Conservation (phyloP, 225 moss, liverwort and hornwort species). For the Climacium dendroides region DNA sequence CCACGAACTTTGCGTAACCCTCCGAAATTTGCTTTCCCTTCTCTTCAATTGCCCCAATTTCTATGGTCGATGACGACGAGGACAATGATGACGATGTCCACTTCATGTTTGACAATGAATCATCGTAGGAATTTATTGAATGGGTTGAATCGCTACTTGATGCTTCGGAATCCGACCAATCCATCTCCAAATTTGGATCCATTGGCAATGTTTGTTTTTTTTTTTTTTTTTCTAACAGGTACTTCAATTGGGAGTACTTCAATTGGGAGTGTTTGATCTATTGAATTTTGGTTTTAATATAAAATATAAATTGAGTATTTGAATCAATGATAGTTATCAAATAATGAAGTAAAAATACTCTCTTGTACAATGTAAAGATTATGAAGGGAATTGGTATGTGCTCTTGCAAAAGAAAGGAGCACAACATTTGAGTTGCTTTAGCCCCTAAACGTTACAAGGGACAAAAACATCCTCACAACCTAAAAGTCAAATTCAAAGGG, state of each 20-base stretch:
- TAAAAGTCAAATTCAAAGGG: too few relatives aligned
- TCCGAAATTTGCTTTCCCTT: neutral
- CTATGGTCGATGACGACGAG: too few relatives aligned
- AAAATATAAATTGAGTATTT: neutral
- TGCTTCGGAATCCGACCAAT: rapidly evolving
- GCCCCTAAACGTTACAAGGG: too few relatives aligned
- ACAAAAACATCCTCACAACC: too few relatives aligned
- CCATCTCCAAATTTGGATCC: neutral
- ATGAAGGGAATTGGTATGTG: neutral
- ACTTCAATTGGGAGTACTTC: neutral
- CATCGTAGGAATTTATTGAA: neutral
- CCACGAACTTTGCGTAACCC: rapidly evolving
- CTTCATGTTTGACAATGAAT: neutral
- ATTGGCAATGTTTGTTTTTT: neutral
- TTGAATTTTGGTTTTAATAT: neutral
- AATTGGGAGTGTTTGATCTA: neutral
- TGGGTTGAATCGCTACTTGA: neutral
- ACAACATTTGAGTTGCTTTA: neutral
- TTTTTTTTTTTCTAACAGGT: neutral
- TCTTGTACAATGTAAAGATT: neutral
- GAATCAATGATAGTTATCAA: neutral
- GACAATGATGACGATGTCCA: neutral
- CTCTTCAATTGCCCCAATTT: neutral
- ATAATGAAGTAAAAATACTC: neutral
- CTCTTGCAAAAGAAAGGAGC: neutral